phyloP scores from a whole-genome alignment of 352 stramenopile genomes.

The Phytophthora kernoviae region DNA sequence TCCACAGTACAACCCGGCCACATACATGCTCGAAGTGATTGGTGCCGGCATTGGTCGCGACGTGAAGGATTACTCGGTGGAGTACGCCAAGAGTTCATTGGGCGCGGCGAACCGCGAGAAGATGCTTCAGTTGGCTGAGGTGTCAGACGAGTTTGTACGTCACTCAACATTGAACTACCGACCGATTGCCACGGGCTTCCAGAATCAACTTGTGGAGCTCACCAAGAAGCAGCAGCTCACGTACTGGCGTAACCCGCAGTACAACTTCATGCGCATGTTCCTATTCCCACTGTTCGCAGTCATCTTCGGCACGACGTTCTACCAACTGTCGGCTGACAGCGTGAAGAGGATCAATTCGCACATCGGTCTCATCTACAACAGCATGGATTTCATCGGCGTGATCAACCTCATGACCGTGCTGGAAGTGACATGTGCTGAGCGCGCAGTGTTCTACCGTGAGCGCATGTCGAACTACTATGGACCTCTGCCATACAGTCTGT shows the following conservation, averaged over 20 bases:
- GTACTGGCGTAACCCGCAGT: constrained; percentile 59
- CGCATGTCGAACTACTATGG: constrained; percentile 78
- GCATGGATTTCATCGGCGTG: constrained; percentile 67
- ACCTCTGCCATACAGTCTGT: constrained; percentile 61
- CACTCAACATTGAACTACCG: constrained; percentile 57
- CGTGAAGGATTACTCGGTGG: constrained; percentile 45
- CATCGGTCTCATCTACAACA: constrained; percentile 70
- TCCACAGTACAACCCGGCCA: constrained; percentile 83
- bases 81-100: constrained; percentile 41
- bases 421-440: constrained; percentile 57
- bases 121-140: constrained; percentile 7
- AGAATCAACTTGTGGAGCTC: constrained; percentile 42
- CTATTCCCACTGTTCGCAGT: constrained; percentile 54
- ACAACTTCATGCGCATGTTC: constrained; percentile 60
- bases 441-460: constrained; percentile 66
- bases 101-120: constrained; percentile 16
- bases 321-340: constrained; percentile 38
- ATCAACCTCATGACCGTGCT: constrained; percentile 67
- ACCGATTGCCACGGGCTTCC: constrained; percentile 45
- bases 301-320: constrained; percentile 67
- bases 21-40: constrained; percentile 86
- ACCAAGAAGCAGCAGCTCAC: constrained; percentile 46
- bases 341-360: constrained; percentile 57
- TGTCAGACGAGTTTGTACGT: constrained; percentile 25
- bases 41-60: constrained; percentile 53